phyloP scores from a whole-genome alignment of 345 rosid genomes.

The Brassica cretica region DNA sequence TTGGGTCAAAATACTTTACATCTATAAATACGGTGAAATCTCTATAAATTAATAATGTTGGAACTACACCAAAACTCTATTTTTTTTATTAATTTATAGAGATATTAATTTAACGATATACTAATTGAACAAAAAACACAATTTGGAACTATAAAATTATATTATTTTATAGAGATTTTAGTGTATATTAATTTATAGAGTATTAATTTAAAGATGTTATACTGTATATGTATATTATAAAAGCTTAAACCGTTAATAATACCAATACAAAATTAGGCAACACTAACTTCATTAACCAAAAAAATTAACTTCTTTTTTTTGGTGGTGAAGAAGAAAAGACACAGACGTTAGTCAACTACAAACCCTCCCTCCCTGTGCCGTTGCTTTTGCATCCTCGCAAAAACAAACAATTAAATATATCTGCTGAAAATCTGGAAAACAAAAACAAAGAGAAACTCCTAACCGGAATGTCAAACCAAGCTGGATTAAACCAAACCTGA shows the following conservation, averaged over 20 bases:
- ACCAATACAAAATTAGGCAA: neutral
- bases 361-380: neutral
- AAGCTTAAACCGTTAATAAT: neutral
- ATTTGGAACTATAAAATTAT: no score
- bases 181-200: no score
- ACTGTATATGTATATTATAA: neutral
- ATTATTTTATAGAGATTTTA: no score
- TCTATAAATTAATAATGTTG: no score
- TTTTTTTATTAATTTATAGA: no score
- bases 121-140: no score
- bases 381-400: neutral
- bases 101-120: no score
- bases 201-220: no score
- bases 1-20: neutral
- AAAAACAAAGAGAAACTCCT: constrained; percentile 10
- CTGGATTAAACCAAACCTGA: constrained; percentile 11
- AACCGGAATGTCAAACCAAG: constrained; percentile 3
- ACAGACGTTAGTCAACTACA: neutral
- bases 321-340: neutral
- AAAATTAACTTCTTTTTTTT: neutral
- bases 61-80: no score
- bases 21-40: no score
- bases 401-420: neutral
- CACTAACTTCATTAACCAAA: neutral
- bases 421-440: neutral